Base-by-base conservation (phyloP, 306 rosid genomes). In the Cyclanthera cordifolia region DNA sequence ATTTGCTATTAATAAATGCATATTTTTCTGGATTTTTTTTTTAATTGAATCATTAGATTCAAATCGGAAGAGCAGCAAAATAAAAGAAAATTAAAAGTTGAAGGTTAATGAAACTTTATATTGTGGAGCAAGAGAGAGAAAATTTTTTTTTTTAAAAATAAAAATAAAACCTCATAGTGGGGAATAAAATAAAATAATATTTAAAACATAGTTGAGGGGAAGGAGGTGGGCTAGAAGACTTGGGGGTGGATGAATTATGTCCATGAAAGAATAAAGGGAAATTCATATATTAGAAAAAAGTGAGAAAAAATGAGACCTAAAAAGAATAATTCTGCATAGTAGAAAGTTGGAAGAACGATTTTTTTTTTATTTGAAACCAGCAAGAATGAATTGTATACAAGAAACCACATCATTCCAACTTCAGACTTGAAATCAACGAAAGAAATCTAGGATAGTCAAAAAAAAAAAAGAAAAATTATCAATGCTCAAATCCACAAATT, bases 361-460 rank as follows among this genome's bases (percentile, higher is more conserved):
- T n/a, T n/a, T n/a, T n/a, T n/a, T n/a, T n/a, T n/a, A n/a, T n/a
- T n/a, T n/a, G n/a, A n/a, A n/a, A n/a, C n/a, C n/a, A n/a, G n/a
- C n/a, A n/a, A n/a, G n/a, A 67, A 58, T 69, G 73, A 69, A 72
- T 77, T 50, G 71, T 61, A 82, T 78, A 82, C 76, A 83, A 86
- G 87, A 73, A 86, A 77, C 88, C 82, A 79, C 90, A 84, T 89
- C 85, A 85, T 88, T 85, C 83, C 85, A 69, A 39, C 37, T 79
- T 81, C 59, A 56, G 65, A 66, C 73, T 85, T 63, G 87, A 68
- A 77, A 74, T 66, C 74, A 82, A 82, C 25, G 64, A 68, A 70
- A 80, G 82, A 79, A 32, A 81, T 61, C 50, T 61, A 61, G 49
- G 50, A 61, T 34, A 19, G 41, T 27, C 12, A 37, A 34, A 61